These are phyloP conservation scores for Ensete glaucum DNA, from an alignment of 176 grass and related monocot genomes.

Conservation along the genomic window DNA sequence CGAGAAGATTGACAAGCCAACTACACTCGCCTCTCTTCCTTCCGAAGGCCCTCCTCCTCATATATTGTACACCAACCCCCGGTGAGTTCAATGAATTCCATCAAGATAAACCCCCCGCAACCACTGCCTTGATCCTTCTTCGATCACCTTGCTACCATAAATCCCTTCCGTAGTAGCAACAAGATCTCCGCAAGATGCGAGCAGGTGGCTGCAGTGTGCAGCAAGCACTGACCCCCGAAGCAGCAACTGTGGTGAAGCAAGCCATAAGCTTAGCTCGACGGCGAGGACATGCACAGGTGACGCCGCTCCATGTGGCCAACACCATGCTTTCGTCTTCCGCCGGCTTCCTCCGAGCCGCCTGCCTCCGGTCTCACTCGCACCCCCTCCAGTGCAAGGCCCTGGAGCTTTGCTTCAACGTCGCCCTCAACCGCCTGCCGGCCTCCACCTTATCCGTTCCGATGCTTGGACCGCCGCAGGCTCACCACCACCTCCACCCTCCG, in stretches of 20 bases:
- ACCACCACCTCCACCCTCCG: constrained; percentile 35
- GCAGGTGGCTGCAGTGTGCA: constrained; percentile 80
- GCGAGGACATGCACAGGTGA: constrained; percentile 84
- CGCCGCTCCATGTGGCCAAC: constrained; percentile 87
- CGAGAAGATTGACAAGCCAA: not conserved
- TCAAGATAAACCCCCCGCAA: not conserved
- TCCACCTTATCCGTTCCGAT: constrained; percentile 40
- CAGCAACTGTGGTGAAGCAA: constrained; percentile 68
- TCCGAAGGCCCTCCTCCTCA: not conserved
- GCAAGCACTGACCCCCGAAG: constrained; percentile 63
- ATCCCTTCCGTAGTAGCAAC: not conserved
- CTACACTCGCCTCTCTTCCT: not conserved
- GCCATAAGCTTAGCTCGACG: constrained; percentile 60
- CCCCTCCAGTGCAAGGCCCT: constrained; percentile 95
- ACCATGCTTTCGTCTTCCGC: constrained; percentile 67
- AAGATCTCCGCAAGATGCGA: constrained; percentile 37
- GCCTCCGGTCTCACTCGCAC: constrained; percentile 77
- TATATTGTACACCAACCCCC: not conserved
- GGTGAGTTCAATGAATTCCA: not conserved
- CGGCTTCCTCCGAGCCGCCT: constrained; percentile 55
- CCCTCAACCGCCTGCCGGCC: constrained; percentile 74
- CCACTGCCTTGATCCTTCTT: not conserved
- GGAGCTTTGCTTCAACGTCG: constrained; percentile 96
- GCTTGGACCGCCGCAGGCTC: constrained; percentile 26
- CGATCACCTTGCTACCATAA: not conserved